Evolutionary conservation across 169 alveolate genomes (phyloP).

Genomic region (Cryptosporidium xiaoi): DNA sequence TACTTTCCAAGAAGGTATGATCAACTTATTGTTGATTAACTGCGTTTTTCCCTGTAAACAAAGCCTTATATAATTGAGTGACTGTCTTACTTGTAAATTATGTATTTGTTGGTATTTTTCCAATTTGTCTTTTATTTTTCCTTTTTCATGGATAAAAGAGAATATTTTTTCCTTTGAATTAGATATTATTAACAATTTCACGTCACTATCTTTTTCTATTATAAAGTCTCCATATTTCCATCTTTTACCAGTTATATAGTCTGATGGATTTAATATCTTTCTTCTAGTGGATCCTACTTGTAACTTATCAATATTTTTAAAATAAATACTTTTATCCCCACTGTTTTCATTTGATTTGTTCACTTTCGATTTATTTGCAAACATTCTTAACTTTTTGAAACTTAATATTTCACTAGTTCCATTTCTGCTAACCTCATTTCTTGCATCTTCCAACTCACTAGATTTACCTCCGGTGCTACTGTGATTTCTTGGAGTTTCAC

Average conservation of each 20-base stretch:
- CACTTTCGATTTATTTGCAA: conserved; percentile 27
- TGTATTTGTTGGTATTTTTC: conserved; percentile 39
- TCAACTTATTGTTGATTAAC: conserved; percentile 21
- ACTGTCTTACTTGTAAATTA: conserved; percentile 28
- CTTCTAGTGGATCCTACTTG: conserved; percentile 3
- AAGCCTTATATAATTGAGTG: conserved; percentile 42
- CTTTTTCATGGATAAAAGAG: conserved; percentile 52
- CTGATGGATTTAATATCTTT: conserved; percentile 46
- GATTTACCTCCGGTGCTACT: background rate
- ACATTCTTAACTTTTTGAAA: conserved; percentile 21
- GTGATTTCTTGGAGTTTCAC: background rate
- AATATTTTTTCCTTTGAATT: conserved; percentile 51
- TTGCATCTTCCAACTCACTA: background rate
- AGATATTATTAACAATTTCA: conserved; percentile 21
- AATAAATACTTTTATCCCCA: background rate
- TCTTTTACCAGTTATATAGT: conserved; percentile 25
- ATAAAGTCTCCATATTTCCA: conserved; percentile 56
- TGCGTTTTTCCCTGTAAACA: conserved; percentile 59
- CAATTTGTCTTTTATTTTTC: background rate
- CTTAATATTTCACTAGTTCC: conserved; percentile 3
- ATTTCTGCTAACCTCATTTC: background rate
- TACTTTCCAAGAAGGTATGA: conserved; percentile 71
- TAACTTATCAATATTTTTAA: background rate
- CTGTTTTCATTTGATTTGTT: background rate
- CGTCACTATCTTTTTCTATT: conserved; percentile 29